These are phyloP conservation scores for Adansonia digitata DNA, from an alignment of 345 rosid species.

Conservation along the genomic window DNA sequence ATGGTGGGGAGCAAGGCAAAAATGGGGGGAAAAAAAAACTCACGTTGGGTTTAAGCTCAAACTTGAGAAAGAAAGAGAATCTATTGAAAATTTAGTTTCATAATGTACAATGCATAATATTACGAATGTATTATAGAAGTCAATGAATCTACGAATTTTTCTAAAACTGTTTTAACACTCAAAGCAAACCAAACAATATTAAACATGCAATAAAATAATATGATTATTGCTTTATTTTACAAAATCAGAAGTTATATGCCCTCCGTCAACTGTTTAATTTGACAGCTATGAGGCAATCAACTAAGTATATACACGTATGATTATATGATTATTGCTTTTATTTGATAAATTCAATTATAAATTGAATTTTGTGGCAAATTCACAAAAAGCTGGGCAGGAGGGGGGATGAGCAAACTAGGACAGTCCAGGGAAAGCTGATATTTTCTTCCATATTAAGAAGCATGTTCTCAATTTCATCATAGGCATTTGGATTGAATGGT, in stretches of 20 bases:
- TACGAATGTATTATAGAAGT: too few species aligned
- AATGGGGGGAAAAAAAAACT: too few species aligned
- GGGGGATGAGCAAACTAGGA: slow-evolving; percentile 25
- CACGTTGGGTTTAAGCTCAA: too few species aligned
- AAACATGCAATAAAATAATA: not conserved
- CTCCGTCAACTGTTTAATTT: too few species aligned
- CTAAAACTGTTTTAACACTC: too few species aligned
- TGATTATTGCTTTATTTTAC: not conserved
- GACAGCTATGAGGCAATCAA: not conserved
- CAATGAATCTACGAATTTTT: too few species aligned
- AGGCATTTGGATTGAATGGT: not conserved
- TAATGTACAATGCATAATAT: too few species aligned
- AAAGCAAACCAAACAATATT: too few species aligned
- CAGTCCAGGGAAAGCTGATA: slow-evolving; percentile 27
- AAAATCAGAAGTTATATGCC: not conserved
- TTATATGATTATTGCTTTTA: not conserved
- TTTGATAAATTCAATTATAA: not conserved
- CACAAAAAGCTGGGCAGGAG: slow-evolving; percentile 27
- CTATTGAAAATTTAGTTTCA: too few species aligned
- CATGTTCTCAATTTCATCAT: not conserved
- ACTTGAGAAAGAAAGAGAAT: too few species aligned
- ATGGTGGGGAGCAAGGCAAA: too few species aligned
- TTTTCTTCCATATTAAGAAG: slow-evolving; percentile 14
- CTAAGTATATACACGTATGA: not conserved
- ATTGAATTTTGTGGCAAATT: not conserved